These are phyloP conservation scores for Austroboletus novae-zelandiae DNA, from an alignment of 1,284 basidiomycete species.

Conservation along the genomic window DNA sequence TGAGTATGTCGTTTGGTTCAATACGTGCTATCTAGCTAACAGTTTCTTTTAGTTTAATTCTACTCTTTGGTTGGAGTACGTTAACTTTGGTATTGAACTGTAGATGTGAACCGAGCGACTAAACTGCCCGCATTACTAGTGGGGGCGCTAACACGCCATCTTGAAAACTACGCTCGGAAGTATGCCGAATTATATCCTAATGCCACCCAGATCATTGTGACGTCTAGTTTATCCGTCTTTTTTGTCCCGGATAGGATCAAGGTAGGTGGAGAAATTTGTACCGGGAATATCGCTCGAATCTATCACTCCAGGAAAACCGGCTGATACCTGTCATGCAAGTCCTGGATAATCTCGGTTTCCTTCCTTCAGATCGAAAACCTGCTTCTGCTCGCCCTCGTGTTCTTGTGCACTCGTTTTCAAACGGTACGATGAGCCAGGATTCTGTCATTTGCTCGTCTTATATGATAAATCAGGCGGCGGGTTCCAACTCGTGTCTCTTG, in stretches of 20 bases:
- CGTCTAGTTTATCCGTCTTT: conserved; percentile 40
- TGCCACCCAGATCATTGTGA: conserved; percentile 47
- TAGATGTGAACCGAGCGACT: neutral
- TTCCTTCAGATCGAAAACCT: conserved; percentile 19
- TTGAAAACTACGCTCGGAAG: conserved; percentile 47
- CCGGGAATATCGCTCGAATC: conserved; percentile 1
- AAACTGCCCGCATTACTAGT: conserved; percentile 34
- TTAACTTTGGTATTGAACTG: neutral
- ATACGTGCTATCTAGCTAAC: neutral
- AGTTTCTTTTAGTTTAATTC: conserved; percentile 35
- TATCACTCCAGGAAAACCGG: conserved; percentile 22
- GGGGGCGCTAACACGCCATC: conserved; percentile 47
- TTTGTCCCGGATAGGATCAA: conserved; percentile 32
- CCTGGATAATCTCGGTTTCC: conserved; percentile 39
- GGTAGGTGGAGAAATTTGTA: conserved; percentile 27
- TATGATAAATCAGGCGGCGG: conserved; percentile 43
- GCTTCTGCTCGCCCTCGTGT: conserved; percentile 29
- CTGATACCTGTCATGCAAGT: conserved; percentile 41
- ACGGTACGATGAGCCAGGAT: conserved; percentile 37
- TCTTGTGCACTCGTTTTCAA: conserved; percentile 54
- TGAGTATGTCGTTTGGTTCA: conserved; percentile 4
- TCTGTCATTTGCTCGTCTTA: neutral
- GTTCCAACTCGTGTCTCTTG: conserved; percentile 39
- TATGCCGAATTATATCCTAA: conserved; percentile 48
- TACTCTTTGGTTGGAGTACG: conserved; percentile 53